Evolutionary conservation across 495 filamentous ascomycete genomes (phyloP), one percentile per base, ranked within the genome.

Genomic region (Talaromyces thailandensis): DNA sequence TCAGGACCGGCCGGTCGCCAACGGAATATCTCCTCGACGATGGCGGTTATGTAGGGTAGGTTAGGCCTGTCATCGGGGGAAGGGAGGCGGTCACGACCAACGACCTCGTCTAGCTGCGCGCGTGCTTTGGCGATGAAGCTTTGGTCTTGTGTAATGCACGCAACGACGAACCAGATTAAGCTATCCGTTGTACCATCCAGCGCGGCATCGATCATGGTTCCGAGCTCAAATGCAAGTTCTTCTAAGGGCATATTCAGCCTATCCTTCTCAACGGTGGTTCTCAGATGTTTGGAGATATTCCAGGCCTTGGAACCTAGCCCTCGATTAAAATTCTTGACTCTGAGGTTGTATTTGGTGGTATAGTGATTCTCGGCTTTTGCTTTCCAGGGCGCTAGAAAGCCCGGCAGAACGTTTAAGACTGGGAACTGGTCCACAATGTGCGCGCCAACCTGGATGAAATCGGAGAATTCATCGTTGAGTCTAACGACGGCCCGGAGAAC

Each of bases 11-110:
- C 71, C 1, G 81, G 80, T 12, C 81, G 73, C 81, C 80, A 83
- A 0, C 82, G 75, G 18, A 84, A 68, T 0, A 77, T 72, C 63
- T 85, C 82, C 11, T 79, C 76, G 8, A 81, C 71, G 9, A 84
- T 71, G 12, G 81, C 81, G 26, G 70, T 64, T 1, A 80, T 63
- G 26, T 79, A 82, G 11, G 78, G 71, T 0, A 85, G 67, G 4
- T 70, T 71, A 4, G 67, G 63, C 11, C 76, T 60, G 64, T 85
- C 81, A 28, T 80, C 74, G 21, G 40, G 51, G 1, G 2, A 14
- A 0, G 65, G 65, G 21, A 64, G 51, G 24, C 66, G 50, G 7
- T 64, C n/a, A 16, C 21, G 63, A 0, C 65, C 66, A 1, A 65
- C 58, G 6, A 65, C 65, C 2, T 21, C 7, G 24, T 65, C 63